Percentiles rank a stretch among this genome's conserved stretches.
Evolutionary conservation across 805 yeast species (phyloP).

Genomic region (Ascoidea tarda): DNA sequence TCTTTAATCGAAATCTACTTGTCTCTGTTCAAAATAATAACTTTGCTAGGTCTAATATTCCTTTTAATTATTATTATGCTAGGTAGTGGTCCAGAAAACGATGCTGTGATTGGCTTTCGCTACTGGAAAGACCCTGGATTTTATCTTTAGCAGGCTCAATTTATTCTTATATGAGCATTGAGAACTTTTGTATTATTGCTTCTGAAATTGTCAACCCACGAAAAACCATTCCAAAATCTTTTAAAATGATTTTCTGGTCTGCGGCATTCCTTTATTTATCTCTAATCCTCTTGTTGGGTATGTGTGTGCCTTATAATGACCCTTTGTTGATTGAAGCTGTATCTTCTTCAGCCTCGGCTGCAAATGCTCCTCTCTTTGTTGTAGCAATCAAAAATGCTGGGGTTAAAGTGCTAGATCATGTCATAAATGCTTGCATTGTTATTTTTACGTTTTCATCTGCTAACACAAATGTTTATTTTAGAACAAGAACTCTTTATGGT

Average conservation of each 20-base stretch:
- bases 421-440: constrained; percentile 41
- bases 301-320: constrained; percentile 51
- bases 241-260: constrained; percentile 49
- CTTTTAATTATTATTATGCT: constrained; percentile 39
- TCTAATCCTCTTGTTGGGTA: constrained; percentile 49
- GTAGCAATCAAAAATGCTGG: constrained; percentile 50
- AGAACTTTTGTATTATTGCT: constrained; percentile 42
- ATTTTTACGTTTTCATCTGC: constrained; percentile 41
- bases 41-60: constrained; percentile 37
- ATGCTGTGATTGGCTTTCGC: constrained; percentile 43
- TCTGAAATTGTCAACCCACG: constrained; percentile 54
- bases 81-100: constrained; percentile 40
- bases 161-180: constrained; percentile 45
- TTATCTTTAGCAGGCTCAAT: constrained; percentile 35
- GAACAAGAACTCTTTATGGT: constrained; percentile 38
- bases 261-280: constrained; percentile 46
- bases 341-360: constrained; percentile 22
- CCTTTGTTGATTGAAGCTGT: constrained; percentile 22
- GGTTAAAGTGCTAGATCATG: constrained; percentile 35
- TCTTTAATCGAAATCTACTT: constrained; percentile 49
- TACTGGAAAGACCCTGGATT: constrained; percentile 55
- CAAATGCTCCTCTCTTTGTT: constrained; percentile 51
- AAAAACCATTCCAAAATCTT: constrained; percentile 55
- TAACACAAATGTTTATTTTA: constrained; percentile 42
- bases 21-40: constrained; percentile 36